Percentiles rank a stretch among this genome's conserved stretches.
Conservation (phyloP, 192 early-diverging fungal species). For the Diversispora epigaea region DNA sequence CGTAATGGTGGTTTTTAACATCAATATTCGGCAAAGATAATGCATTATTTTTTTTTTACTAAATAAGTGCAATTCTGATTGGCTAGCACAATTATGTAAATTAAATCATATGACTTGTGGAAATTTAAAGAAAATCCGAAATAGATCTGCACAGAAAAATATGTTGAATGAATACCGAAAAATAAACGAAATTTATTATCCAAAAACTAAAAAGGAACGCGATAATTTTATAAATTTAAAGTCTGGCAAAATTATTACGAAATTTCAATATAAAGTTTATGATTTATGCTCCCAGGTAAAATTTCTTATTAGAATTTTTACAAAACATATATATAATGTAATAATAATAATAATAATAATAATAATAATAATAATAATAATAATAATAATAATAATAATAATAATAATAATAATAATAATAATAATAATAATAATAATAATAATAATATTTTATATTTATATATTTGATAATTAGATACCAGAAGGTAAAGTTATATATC, state of each 20-base stretch:
- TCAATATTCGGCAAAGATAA: too few species aligned
- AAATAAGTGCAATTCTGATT: too few species aligned
- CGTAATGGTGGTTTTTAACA: too few species aligned
- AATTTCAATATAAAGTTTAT: slow-evolving; percentile 26
- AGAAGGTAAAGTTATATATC: too few species aligned
- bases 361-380: neutral
- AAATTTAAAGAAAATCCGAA: too few species aligned
- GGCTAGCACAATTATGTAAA: too few species aligned
- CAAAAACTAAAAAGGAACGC: slow-evolving; percentile 1
- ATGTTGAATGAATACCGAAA: too few species aligned
- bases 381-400: neutral
- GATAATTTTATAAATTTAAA: slow-evolving; percentile 6
- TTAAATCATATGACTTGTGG: too few species aligned
- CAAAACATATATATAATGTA: too few species aligned
- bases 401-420: neutral
- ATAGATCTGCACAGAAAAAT: too few species aligned
- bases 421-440: neutral
- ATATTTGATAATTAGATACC: too few species aligned
- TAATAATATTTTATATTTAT: neutral
- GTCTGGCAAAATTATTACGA: slow-evolving; percentile 1
- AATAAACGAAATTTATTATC: neutral
- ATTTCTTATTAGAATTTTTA: neutral
- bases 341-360: neutral
- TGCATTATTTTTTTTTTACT: too few species aligned
- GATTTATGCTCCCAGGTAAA: slow-evolving; percentile 24